A percentile compares a stretch with the other conserved stretches of the same genome.
phyloP scores from a whole-genome alignment of 2,329 filamentous ascomycete species.

The Fusarium sp. region DNA sequence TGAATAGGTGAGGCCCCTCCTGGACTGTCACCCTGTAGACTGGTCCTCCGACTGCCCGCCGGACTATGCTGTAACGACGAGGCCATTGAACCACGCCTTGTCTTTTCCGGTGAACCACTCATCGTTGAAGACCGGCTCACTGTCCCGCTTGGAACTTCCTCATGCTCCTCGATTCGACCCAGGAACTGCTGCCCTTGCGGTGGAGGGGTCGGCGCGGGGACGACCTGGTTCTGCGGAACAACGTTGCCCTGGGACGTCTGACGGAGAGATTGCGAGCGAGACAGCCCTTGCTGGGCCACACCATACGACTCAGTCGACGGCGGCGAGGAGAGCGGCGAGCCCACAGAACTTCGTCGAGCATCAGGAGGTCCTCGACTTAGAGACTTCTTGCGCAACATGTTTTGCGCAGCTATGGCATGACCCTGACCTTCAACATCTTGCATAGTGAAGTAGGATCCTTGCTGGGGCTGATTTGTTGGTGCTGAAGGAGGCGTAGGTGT shows the following conservation, averaged over 20 bases:
- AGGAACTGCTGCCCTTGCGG: constrained; percentile 32
- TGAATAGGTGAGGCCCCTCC: constrained; percentile 21
- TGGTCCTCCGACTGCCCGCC: constrained; percentile 34
- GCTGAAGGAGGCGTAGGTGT: constrained; percentile 31
- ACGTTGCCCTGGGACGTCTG: constrained; percentile 27
- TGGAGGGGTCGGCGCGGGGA: constrained; percentile 13
- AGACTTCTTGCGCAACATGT: constrained; percentile 39
- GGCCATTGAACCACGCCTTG: constrained; percentile 27
- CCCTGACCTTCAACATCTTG: constrained; percentile 35
- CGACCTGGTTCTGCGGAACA: constrained; percentile 14
- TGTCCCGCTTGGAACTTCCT: constrained; percentile 28
- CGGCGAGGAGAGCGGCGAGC: constrained; percentile 20
- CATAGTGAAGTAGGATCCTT: constrained; percentile 34
- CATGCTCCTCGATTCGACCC: constrained; percentile 41
- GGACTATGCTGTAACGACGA: constrained; percentile 35
- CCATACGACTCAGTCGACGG: constrained; percentile 13
- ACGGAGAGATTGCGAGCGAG: constrained; percentile 24
- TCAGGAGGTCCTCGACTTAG: constrained; percentile 29
- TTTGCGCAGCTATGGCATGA: constrained; percentile 34
- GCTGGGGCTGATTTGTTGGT: constrained; percentile 23
- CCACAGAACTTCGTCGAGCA: constrained; percentile 34
- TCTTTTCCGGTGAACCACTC: constrained; percentile 20
- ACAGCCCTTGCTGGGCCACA: constrained; percentile 3
- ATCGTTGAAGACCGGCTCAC: constrained; percentile 34
- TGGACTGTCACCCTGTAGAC: constrained; percentile 33